Percentiles rank a stretch among this genome's conserved stretches.
These are phyloP conservation scores for Tetrahymena thermophila DNA, from an alignment of 73 alveolate species.

Conservation along the genomic window DNA sequence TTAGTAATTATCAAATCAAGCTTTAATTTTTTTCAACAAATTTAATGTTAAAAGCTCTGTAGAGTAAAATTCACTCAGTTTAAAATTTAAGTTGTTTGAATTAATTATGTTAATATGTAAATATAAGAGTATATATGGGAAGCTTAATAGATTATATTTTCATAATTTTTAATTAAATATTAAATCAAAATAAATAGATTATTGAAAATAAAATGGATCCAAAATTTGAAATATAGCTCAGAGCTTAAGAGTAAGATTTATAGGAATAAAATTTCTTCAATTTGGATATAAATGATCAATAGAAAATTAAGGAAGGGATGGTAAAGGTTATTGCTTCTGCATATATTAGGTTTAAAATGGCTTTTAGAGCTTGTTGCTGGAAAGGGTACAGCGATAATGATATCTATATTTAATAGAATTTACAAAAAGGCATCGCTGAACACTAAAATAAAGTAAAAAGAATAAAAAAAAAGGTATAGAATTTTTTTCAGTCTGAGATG, in stretches of 20 bases:
- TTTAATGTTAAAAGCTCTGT: too few relatives aligned
- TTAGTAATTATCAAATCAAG: not conserved
- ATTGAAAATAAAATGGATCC: not conserved
- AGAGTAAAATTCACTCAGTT: not conserved
- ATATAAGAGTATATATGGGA: too few relatives aligned
- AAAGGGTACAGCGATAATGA: not conserved
- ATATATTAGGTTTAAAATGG: not conserved
- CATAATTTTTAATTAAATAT: not conserved
- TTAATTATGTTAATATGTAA: too few relatives aligned
- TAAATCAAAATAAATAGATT: not conserved
- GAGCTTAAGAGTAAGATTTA: not conserved
- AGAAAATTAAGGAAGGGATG: not conserved
- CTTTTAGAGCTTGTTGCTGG: not conserved
- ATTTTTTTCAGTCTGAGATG: not conserved
- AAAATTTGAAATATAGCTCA: not conserved
- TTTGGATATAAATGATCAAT: not conserved
- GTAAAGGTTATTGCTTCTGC: not conserved
- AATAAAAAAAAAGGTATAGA: not conserved
- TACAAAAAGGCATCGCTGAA: not conserved
- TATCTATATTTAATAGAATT: not conserved
- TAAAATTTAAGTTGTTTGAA: too few relatives aligned
- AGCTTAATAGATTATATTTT: not conserved
- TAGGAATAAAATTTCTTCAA: not conserved
- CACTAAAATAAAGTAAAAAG: not conserved
- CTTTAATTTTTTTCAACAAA: too few relatives aligned